Evolutionary conservation across 345 rosid genomes (phyloP).

Genomic region (Salix viminalis): DNA sequence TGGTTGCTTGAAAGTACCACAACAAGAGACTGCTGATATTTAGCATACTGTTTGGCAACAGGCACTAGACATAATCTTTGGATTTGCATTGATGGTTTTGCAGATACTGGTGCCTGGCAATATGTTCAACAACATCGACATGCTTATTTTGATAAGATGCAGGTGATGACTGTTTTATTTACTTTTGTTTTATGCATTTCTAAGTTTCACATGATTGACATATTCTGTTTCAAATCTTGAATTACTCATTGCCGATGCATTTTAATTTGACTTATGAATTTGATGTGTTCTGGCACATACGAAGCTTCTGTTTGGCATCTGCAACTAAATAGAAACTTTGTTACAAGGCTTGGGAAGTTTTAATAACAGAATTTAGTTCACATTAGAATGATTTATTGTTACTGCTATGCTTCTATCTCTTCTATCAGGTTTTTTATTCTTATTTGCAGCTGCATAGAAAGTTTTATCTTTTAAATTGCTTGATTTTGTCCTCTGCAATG

Average conservation of each 20-base stretch:
- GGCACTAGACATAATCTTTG: not conserved
- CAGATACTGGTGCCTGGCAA: slow-evolving; percentile 92
- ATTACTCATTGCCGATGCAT: not conserved
- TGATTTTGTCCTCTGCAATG: not conserved
- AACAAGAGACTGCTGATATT: too few species aligned
- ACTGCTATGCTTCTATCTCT: too few species aligned
- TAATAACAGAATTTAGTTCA: too few species aligned
- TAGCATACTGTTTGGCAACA: too few species aligned
- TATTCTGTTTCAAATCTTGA: not conserved
- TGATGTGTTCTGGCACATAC: not conserved
- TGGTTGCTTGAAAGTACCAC: too few species aligned
- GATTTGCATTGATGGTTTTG: slow-evolving; percentile 15
- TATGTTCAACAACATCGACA: slow-evolving; percentile 70
- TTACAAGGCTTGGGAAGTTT: too few species aligned
- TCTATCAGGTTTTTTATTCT: too few species aligned
- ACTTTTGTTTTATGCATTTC: not conserved
- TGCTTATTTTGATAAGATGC: slow-evolving; percentile 94
- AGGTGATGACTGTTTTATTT: slow-evolving; percentile 37
- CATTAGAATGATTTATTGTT: too few species aligned
- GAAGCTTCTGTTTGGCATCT: not conserved
- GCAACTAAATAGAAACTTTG: too few species aligned
- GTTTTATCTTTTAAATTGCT: not conserved
- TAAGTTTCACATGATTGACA: not conserved
- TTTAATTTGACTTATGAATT: not conserved
- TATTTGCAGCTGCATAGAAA: not conserved